Conservation (phyloP, 139 green algal species). For the Ettlia oleoabundans region DNA sequence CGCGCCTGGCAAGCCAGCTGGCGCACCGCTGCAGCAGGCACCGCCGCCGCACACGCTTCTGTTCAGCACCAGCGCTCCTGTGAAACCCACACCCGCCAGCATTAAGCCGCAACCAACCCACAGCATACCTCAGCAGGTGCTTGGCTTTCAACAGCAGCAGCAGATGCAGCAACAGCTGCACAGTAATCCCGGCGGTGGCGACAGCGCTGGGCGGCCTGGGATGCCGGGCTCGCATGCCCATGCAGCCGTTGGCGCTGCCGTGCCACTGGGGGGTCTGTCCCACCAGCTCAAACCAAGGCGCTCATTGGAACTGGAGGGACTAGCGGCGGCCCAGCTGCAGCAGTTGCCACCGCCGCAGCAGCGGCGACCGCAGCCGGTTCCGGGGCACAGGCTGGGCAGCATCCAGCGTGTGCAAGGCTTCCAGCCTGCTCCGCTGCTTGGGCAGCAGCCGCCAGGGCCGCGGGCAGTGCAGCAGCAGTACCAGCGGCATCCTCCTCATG, state of each 20-base stretch:
- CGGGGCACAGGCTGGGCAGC: constrained; percentile 20
- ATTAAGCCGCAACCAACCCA: not conserved
- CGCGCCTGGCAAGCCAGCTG: not conserved
- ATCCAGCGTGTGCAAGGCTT: constrained; percentile 29
- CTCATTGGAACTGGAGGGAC: constrained; percentile 16
- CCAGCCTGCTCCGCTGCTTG: constrained; percentile 14
- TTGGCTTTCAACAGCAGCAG: constrained; percentile 18
- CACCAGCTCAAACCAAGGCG: constrained; percentile 23
- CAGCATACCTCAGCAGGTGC: constrained; percentile 31
- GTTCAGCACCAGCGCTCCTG: constrained; percentile 19
- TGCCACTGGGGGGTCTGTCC: constrained; percentile 13
- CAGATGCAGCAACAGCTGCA: no score
- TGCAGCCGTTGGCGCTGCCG: constrained; percentile 7
- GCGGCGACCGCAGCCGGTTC: constrained; percentile 1
- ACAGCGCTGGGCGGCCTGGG: not conserved
- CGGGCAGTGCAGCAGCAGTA: not conserved
- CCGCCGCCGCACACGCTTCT: not conserved
- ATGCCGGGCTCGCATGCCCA: not conserved
- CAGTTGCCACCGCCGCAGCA: not conserved
- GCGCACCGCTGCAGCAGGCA: not conserved
- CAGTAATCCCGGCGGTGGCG: no score
- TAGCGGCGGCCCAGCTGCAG: not conserved
- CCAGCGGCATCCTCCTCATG: not conserved
- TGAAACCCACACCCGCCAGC: not conserved
- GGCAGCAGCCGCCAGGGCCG: not conserved